Conservation (phyloP, 257 asterid genomes). For the Solanum sitiens region DNA sequence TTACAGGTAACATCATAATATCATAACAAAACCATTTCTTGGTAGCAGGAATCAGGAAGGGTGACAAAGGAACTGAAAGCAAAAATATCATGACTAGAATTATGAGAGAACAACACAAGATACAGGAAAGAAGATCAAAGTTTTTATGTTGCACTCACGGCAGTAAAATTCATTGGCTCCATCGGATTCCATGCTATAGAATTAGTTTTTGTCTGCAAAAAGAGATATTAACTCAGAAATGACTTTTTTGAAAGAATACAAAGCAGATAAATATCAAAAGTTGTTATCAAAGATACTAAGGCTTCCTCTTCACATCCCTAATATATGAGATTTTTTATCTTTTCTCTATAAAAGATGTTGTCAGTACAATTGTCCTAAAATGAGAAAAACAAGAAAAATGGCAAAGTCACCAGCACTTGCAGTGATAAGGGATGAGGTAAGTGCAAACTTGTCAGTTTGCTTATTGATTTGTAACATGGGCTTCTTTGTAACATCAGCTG, state of each 20-base stretch:
- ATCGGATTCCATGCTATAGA: constrained; percentile 91
- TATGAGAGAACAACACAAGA: neutral
- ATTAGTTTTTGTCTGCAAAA: constrained; percentile 72
- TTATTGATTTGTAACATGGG: neutral
- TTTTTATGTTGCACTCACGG: constrained; percentile 43
- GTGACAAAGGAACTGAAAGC: neutral
- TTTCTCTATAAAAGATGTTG: neutral
- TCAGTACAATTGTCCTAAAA: neutral
- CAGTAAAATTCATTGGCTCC: constrained; percentile 99
- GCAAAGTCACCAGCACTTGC: neutral
- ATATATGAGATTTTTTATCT: neutral
- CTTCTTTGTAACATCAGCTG: neutral
- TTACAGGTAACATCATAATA: neutral
- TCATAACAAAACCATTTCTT: neutral
- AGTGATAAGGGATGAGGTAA: neutral
- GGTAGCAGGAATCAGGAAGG: neutral
- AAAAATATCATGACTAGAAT: neutral
- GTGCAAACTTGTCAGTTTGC: neutral
- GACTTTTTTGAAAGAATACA: neutral
- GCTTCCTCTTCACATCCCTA: neutral
- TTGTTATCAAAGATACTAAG: neutral
- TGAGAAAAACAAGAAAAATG: neutral
- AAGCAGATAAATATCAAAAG: neutral
- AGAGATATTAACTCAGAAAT: neutral
- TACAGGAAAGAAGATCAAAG: neutral